Base-by-base conservation (phyloP, 2,329 filamentous ascomycete genomes). In the Lachnellula occidentalis region DNA sequence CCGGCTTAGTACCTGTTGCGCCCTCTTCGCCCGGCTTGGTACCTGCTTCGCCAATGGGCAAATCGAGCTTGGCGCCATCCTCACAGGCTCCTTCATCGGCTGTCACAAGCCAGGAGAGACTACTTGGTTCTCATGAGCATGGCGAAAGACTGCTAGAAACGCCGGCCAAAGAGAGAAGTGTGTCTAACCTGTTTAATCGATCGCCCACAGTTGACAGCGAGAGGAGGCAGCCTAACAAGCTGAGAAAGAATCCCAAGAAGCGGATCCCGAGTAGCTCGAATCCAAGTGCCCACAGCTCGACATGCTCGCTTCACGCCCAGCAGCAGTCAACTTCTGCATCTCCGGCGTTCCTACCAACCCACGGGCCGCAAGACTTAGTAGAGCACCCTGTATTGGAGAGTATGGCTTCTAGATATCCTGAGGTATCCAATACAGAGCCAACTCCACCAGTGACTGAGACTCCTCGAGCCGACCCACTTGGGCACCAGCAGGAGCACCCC, bases 251-350 rank as follows among this genome's bases (percentile, higher is more conserved):
- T 71, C 79, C 27, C 3, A 43, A 24, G 41, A 43, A 85, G 59
- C 68, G 74, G n/a, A 76, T 88, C 53, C 86, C 88, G 0, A 86
- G 84, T 42, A 90, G 88, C 66, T 73, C 87, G 21, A 92, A 90
- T 63, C 86, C 86, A 19, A 96, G 92, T 68, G 92, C 92, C 0
- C 91, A 96, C 60, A 96, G 92, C 67, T 97, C 94, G 15, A 87
- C 82, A 6, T 82, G 88, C 15, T 96, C 92, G 7, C 75, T 95
- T n/a, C 73, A 73, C 34, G 77, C 60, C 5, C 39, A 39, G 14
- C 50, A 51, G 8, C 68, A 65, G 47, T 49, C 49, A 34, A 58
- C 64, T 45, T 49, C 65, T 14, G 68, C 55, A 8, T 64, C 64
- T 24, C 65, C 66, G 37, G 58, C 58, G 22, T 62, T 71, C 39